Percentiles rank a stretch among this genome's conserved stretches.
These are phyloP conservation scores for Colletotrichum truncatum DNA, from an alignment of 2,329 filamentous ascomycete species.

Conservation along the genomic window DNA sequence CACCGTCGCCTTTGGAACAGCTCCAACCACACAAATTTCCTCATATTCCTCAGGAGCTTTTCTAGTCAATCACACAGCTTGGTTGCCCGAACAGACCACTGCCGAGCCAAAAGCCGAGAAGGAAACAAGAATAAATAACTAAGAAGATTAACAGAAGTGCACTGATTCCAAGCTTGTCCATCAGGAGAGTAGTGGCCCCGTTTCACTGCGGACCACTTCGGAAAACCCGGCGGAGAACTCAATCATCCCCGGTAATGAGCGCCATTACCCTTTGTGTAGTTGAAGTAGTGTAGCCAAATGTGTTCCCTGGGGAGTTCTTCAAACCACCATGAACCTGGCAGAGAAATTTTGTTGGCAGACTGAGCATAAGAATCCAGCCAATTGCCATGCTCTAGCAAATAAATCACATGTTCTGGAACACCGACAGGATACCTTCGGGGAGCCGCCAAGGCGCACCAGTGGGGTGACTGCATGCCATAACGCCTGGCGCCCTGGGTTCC, in stretches of 20 bases:
- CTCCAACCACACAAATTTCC: no score
- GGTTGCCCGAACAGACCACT: neutral
- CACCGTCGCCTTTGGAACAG: neutral
- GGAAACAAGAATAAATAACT: neutral
- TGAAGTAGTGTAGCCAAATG: neutral
- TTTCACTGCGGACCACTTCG: conserved; percentile 9
- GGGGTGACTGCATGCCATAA: conserved; percentile 10
- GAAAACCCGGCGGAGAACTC: conserved; percentile 26
- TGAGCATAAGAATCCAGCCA: neutral
- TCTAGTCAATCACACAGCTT: neutral
- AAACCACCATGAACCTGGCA: no score
- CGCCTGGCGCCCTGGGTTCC: conserved; percentile 4
- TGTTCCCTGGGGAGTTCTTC: no score
- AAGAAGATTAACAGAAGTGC: neutral
- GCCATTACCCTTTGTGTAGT: neutral
- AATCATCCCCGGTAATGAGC: neutral
- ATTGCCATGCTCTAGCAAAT: neutral
- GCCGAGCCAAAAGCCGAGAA: neutral
- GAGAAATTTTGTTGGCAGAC: no score
- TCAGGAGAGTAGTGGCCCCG: neutral
- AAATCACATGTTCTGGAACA: conserved; percentile 1
- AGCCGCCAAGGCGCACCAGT: conserved; percentile 8
- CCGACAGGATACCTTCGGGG: neutral
- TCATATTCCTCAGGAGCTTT: no score
- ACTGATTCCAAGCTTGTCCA: neutral